Percentiles rank a stretch among this genome's conserved stretches.
Evolutionary conservation across 768 basidiomycete species (phyloP).

Genomic region (Mycena crocata): DNA sequence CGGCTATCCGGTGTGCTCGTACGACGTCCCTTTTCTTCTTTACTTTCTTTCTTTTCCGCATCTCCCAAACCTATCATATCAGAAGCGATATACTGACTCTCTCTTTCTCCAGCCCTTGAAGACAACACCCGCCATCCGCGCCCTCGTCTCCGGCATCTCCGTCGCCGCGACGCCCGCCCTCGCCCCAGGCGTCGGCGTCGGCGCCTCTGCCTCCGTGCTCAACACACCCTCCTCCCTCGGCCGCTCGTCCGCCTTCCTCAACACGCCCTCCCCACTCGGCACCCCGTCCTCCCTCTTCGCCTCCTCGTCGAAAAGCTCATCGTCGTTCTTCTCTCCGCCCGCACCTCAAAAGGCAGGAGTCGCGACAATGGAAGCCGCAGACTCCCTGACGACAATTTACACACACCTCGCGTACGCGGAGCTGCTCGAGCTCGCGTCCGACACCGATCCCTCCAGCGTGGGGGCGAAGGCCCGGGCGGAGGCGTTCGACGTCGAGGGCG

Average conservation of each 20-base stretch:
- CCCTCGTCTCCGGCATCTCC: conserved; percentile 72
- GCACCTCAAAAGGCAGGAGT: too few relatives aligned
- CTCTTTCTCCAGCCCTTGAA: conserved; percentile 54
- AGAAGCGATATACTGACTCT: too few relatives aligned
- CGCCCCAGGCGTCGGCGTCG: conserved; percentile 29
- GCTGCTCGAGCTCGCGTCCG: conserved; percentile 60
- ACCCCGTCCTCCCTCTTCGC: conserved; percentile 49
- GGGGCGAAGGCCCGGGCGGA: conserved; percentile 42
- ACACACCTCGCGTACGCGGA: conserved; percentile 78
- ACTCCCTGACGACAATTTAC: conserved; percentile 68
- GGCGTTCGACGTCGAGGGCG: conserved; percentile 37
- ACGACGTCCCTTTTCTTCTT: neutral
- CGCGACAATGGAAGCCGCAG: too few relatives aligned
- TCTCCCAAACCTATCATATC: too few relatives aligned
- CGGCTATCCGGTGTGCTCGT: too few relatives aligned
- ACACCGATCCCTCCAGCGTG: conserved; percentile 42
- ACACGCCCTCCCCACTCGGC: conserved; percentile 39
- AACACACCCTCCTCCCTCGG: conserved; percentile 11
- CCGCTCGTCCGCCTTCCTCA: conserved; percentile 44
- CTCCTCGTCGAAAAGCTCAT: too few relatives aligned
- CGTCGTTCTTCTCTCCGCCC: too few relatives aligned
- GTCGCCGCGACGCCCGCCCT: conserved; percentile 52
- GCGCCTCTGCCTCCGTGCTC: conserved; percentile 1
- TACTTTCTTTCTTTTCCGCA: conserved; percentile 10
- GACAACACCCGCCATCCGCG: conserved; percentile 36